A percentile compares a stretch with the other conserved stretches of the same genome.
Evolutionary conservation across 148 eudicot species (phyloP).

Genomic region (Pouteria glomerata): DNA sequence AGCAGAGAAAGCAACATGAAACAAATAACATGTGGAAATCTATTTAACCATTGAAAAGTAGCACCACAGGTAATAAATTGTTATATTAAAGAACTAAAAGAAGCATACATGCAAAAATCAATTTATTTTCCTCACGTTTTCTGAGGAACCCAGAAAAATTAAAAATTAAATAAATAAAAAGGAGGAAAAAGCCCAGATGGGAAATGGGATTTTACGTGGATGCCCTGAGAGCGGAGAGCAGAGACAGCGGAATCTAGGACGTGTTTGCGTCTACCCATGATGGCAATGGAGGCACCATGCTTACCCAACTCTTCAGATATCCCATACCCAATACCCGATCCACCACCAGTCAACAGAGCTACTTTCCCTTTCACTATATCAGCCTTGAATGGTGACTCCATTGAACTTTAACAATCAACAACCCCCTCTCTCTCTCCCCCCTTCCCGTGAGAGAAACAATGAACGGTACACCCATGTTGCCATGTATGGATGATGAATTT

Average conservation of each 20-base stretch:
- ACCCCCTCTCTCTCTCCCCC: neutral
- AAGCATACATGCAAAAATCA: no score
- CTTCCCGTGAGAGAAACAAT: no score
- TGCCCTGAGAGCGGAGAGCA: constrained; percentile 45
- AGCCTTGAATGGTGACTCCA: constrained; percentile 62
- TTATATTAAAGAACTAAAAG: no score
- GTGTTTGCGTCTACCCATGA: constrained; percentile 68
- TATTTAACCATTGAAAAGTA: no score
- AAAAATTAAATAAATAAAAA: no score
- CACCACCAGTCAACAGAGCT: constrained; percentile 65
- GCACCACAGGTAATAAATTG: neutral
- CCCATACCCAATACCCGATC: constrained; percentile 71
- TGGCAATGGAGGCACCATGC: constrained; percentile 63
- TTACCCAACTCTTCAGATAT: constrained; percentile 56
- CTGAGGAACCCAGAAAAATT: no score
- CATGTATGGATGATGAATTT: no score
- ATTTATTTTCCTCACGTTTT: neutral
- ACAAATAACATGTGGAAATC: neutral
- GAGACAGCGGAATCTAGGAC: constrained; percentile 63
- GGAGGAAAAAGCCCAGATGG: neutral
- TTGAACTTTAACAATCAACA: neutral
- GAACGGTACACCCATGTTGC: no score
- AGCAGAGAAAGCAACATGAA: neutral
- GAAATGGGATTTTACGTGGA: constrained; percentile 30
- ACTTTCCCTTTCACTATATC: constrained; percentile 58